phyloP scores from a whole-genome alignment of 768 basidiomycete species.

The Pisolithus tinctorius region DNA sequence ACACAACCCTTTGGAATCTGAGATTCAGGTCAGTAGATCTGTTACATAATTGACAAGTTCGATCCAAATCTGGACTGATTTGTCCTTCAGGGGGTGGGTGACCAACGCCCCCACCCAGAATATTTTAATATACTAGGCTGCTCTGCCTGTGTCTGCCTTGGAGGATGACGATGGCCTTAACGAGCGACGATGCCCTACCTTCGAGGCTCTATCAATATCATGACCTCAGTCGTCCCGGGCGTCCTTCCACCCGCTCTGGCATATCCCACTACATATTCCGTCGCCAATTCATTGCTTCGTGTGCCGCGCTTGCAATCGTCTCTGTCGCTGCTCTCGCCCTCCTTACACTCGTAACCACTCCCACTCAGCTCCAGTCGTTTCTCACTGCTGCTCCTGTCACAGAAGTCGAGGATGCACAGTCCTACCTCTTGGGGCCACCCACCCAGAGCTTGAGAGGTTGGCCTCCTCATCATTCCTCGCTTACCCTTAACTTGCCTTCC shows the following conservation, averaged over 20 bases:
- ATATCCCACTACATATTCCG: background rate
- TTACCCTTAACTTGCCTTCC: background rate
- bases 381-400: background rate
- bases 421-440: conserved; percentile 39
- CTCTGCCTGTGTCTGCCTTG: no score
- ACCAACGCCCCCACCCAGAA: no score
- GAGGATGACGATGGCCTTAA: no score
- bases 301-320: conserved; percentile 19
- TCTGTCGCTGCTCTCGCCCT: conserved; percentile 19
- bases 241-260: background rate
- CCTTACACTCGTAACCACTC: background rate
- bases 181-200: background rate
- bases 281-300: background rate
- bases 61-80: no score
- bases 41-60: no score
- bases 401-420: background rate
- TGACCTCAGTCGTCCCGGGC: conserved; percentile 1
- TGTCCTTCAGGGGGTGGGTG: no score
- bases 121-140: no score
- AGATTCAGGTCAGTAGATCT: no score
- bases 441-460: conserved; percentile 52
- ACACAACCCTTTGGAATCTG: no score
- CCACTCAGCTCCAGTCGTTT: background rate
- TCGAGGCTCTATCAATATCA: background rate
- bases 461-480: background rate